Percentiles rank a stretch among this genome's conserved stretches.
Evolutionary conservation across 345 rosid genomes (phyloP).

Genomic region (Populus nigra): DNA sequence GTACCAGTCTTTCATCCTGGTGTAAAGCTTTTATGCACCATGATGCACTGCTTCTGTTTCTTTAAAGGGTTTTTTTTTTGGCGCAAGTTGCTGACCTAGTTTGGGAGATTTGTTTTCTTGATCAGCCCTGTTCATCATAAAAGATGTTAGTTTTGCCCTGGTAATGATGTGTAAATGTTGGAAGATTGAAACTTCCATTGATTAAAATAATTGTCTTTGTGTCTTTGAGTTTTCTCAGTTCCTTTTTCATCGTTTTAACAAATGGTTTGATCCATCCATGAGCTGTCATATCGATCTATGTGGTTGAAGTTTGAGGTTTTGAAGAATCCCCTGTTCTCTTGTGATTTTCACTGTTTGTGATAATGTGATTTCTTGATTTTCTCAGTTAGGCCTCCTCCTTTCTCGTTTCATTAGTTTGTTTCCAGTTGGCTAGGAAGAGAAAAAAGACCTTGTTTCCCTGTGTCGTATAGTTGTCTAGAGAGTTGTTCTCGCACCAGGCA

Average conservation of each 20-base stretch:
- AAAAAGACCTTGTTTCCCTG: neutral
- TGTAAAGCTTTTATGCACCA: slow-evolving; percentile 19
- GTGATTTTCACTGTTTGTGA: neutral
- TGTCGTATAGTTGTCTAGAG: neutral
- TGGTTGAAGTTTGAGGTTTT: neutral
- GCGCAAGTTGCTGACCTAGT: neutral
- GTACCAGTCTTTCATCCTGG: slow-evolving; percentile 13
- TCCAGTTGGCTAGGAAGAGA: neutral
- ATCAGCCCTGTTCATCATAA: neutral
- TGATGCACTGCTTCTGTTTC: slow-evolving; percentile 1
- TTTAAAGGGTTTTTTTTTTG: neutral
- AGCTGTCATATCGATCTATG: neutral
- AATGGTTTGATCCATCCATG: neutral
- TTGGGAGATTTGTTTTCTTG: slow-evolving; percentile 5
- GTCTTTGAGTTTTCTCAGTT: neutral
- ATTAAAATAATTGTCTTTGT: slow-evolving; percentile 10
- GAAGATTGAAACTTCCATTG: slow-evolving; percentile 14
- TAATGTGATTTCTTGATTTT: neutral
- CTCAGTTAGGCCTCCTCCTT: neutral
- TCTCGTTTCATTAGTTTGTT: neutral
- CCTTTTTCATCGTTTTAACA: neutral
- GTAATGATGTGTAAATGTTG: slow-evolving; percentile 2
- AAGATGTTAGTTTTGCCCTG: slow-evolving; percentile 5
- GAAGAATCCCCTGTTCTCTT: neutral
- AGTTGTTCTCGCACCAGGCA: neutral